These are phyloP conservation scores for Exophiala alcalophila DNA, from an alignment of 2,329 filamentous ascomycete species.

Conservation along the genomic window DNA sequence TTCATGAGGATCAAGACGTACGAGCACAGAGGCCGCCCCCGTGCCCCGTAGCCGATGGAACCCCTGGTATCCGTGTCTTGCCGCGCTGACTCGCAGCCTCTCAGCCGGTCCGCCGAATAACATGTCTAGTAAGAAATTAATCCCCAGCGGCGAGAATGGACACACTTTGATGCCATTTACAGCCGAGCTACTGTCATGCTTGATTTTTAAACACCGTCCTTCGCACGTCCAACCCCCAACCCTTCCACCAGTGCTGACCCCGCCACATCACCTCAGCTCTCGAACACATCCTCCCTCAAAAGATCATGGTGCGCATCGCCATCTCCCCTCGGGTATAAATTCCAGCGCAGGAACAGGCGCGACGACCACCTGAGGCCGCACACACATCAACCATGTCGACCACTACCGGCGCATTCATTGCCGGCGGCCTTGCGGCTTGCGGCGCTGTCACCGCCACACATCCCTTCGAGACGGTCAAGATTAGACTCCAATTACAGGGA, in stretches of 20 bases:
- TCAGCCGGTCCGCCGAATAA: no score
- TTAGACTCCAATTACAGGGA: slow-evolving; percentile 95
- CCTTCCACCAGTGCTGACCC: slow-evolving; percentile 14
- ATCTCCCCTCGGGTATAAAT: slow-evolving; percentile 5
- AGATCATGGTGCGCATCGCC: slow-evolving; percentile 3
- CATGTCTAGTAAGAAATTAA: no score
- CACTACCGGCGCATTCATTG: slow-evolving; percentile 72
- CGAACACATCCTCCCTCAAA: neutral
- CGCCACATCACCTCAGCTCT: neutral
- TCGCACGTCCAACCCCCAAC: slow-evolving; percentile 1
- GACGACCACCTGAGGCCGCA: neutral
- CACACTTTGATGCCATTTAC: no score
- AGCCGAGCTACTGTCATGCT: slow-evolving; percentile 4
- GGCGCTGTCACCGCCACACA: slow-evolving; percentile 97
- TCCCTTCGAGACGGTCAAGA: slow-evolving; percentile 98
- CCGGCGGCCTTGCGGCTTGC: slow-evolving; percentile 93
- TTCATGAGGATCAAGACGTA: no score
- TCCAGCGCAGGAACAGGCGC: slow-evolving; percentile 2
- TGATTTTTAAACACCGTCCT: neutral
- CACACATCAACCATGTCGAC: slow-evolving; percentile 25
- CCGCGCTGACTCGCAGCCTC: no score
- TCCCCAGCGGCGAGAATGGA: no score
- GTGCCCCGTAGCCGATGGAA: no score
- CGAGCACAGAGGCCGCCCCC: no score
- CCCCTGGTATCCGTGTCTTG: no score